These are phyloP conservation scores for Anisodus tanguticus DNA, from an alignment of 257 asterid species.

Conservation along the genomic window DNA sequence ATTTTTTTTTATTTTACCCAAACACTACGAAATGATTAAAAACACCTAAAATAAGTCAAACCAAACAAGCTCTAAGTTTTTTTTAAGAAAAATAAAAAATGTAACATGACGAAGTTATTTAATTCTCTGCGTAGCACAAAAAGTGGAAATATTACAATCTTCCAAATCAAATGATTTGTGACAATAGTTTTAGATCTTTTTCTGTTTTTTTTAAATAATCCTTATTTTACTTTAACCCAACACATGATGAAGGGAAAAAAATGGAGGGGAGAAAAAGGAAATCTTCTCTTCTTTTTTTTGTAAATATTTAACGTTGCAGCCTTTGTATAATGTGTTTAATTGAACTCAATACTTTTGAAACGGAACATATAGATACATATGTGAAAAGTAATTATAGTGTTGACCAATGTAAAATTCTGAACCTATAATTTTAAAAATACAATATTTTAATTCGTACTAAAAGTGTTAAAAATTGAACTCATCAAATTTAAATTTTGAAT, in stretches of 20 bases:
- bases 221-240: neutral
- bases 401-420: neutral
- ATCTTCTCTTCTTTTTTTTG: neutral
- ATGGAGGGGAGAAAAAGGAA: neutral
- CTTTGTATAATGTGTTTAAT: too few relatives aligned
- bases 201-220: neutral
- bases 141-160: constrained; percentile 19
- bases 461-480: neutral
- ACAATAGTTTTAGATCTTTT: neutral
- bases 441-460: neutral
- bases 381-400: neutral
- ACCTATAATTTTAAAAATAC: neutral
- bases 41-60: too few relatives aligned
- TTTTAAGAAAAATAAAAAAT: neutral
- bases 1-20: too few relatives aligned
- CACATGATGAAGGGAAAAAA: neutral
- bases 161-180: neutral
- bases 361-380: neutral
- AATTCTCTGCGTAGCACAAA: neutral
- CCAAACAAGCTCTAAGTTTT: neutral
- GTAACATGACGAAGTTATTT: neutral
- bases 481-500: neutral
- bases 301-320: neutral
- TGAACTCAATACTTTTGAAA: neutral
- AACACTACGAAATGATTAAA: too few relatives aligned